phyloP scores from a whole-genome alignment of 305 asterid genomes.

The Fraxinus ornus region DNA sequence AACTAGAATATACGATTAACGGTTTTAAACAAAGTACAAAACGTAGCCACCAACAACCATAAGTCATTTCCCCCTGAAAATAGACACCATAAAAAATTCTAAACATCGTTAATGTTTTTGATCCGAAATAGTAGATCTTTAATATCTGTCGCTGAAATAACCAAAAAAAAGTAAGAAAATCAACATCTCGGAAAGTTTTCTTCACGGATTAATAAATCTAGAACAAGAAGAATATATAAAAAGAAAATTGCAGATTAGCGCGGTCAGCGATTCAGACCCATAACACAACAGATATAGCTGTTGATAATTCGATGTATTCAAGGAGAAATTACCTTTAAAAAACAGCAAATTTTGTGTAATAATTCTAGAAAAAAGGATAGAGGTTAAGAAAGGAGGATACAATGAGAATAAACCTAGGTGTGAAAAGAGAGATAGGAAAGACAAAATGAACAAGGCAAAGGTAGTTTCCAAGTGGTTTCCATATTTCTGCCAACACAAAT shows the following conservation, averaged over 20 bases:
- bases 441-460: slow-evolving; percentile 4
- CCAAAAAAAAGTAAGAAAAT: neutral
- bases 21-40: neutral
- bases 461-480: slow-evolving; percentile 38
- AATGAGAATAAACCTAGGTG: slow-evolving; percentile 14
- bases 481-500: slow-evolving; percentile 10
- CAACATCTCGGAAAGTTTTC: neutral
- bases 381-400: neutral
- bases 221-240: neutral
- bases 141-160: neutral
- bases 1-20: neutral
- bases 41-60: neutral
- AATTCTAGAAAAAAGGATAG: slow-evolving; percentile 4
- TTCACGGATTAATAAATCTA: slow-evolving; percentile 9
- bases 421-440: slow-evolving; percentile 8
- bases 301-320: slow-evolving; percentile 16
- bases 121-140: neutral
- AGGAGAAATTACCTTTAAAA: slow-evolving; percentile 26
- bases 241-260: slow-evolving; percentile 21
- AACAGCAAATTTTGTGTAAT: neutral
- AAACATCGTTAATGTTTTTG: neutral
- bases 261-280: slow-evolving; percentile 16
- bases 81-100: neutral
- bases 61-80: neutral
- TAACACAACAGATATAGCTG: slow-evolving; percentile 7